Conservation (phyloP, 768 basidiomycete species). For the Leccinum olivaceopallidum region DNA sequence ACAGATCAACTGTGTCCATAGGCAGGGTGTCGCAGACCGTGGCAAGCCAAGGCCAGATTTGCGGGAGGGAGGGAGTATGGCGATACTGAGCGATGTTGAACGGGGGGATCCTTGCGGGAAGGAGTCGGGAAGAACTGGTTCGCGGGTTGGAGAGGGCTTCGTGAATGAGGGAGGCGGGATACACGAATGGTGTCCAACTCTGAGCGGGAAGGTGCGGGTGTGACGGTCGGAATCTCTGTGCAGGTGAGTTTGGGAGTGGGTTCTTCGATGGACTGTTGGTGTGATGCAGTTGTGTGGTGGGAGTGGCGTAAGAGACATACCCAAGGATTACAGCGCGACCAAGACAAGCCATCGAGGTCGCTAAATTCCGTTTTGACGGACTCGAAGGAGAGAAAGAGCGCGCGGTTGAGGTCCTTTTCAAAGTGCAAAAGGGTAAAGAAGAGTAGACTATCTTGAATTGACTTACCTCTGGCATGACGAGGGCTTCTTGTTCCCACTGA, state of each 20-base stretch:
- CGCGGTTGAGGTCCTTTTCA: conserved; percentile 32
- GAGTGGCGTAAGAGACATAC: conserved; percentile 15
- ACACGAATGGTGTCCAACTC: conserved; percentile 45
- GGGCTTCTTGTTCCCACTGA: conserved; percentile 53
- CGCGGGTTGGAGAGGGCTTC: conserved; percentile 28
- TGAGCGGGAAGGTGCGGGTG: conserved; percentile 33
- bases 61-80: conserved; percentile 7
- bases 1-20: conserved; percentile 13
- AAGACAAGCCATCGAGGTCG: conserved; percentile 59
- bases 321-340: conserved; percentile 39
- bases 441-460: no score
- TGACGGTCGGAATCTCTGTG: conserved; percentile 16
- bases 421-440: background rate
- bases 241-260: conserved; percentile 30
- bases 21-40: conserved; percentile 10
- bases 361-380: conserved; percentile 61
- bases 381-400: conserved; percentile 43
- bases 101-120: conserved; percentile 15
- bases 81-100: conserved; percentile 2
- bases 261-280: conserved; percentile 24
- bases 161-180: conserved; percentile 22
- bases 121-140: conserved; percentile 25
- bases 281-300: background rate
- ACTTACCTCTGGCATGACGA: conserved; percentile 56
- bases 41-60: conserved; percentile 17